Evolutionary conservation across 768 basidiomycete species (phyloP).

Genomic region (Russula emetica): DNA sequence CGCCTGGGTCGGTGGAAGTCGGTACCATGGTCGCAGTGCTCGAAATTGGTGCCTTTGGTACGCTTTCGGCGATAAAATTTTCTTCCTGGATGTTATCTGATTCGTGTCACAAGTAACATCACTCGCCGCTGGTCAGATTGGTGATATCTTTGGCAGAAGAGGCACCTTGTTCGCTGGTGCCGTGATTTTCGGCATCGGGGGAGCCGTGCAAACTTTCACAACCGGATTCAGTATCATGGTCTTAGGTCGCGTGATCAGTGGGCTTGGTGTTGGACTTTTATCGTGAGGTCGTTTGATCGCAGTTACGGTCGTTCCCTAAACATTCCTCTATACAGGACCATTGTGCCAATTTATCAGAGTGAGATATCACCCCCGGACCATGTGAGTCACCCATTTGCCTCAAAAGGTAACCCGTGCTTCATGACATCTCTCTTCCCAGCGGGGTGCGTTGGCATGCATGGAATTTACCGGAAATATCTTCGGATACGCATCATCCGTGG

Average conservation of each 20-base stretch:
- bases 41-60: slow-evolving; percentile 88
- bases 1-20: slow-evolving; percentile 65
- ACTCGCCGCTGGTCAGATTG: slow-evolving; percentile 80
- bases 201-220: slow-evolving; percentile 80
- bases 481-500: slow-evolving; percentile 87
- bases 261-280: slow-evolving; percentile 86
- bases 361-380: slow-evolving; percentile 93
- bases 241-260: slow-evolving; percentile 74
- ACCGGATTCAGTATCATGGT: slow-evolving; percentile 77
- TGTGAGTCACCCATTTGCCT: slow-evolving; percentile 37
- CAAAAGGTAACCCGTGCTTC: slow-evolving; percentile 7
- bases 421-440: slow-evolving; percentile 39
- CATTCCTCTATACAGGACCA: slow-evolving; percentile 54
- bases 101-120: slow-evolving; percentile 63
- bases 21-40: slow-evolving; percentile 97
- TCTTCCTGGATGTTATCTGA: slow-evolving; percentile 3
- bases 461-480: slow-evolving; percentile 92
- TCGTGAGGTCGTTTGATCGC: slow-evolving; percentile 50
- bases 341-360: slow-evolving; percentile 91
- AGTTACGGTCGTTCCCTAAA: not conserved
- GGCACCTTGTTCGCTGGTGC: slow-evolving; percentile 84
- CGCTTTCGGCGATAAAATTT: slow-evolving; percentile 30
- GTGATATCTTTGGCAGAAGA: slow-evolving; percentile 80
- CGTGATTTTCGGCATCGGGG: slow-evolving; percentile 79
- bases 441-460: slow-evolving; percentile 90